Percentiles rank a stretch among this genome's conserved stretches.
Evolutionary conservation across 2,329 filamentous ascomycete genomes (phyloP).

Genomic region (Cladophialophora bantiana): DNA sequence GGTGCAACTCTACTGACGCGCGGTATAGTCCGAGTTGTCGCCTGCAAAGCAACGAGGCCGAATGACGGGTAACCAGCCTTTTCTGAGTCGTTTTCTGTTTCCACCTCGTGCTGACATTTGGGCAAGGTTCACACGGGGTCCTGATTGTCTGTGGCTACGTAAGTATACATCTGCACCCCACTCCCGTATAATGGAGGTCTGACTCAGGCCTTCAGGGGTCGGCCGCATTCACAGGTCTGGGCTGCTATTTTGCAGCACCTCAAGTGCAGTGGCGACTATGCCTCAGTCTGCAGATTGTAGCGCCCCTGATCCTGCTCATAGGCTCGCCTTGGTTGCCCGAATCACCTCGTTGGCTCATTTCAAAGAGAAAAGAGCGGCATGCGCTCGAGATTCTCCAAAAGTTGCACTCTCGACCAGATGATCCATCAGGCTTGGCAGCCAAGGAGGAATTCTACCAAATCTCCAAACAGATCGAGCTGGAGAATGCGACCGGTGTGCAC

Average conservation of each 20-base stretch:
- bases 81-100: constrained; percentile 3
- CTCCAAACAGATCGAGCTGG: constrained; percentile 52
- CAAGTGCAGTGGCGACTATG: constrained; percentile 27
- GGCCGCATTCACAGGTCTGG: constrained; percentile 25
- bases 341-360: constrained; percentile 54
- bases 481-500: constrained; percentile 42
- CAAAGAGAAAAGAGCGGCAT: constrained; percentile 50
- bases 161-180: constrained; percentile 12
- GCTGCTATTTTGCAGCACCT: constrained; percentile 24
- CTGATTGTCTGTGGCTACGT: constrained; percentile 27
- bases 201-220: constrained; percentile 11
- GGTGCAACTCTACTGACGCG: constrained; percentile 15
- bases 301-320: constrained; percentile 50
- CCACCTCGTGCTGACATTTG: constrained; percentile 12
- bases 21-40: constrained; percentile 22
- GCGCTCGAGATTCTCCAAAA: constrained; percentile 49
- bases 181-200: neutral
- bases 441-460: constrained; percentile 54
- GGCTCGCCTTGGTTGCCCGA: constrained; percentile 49
- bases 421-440: constrained; percentile 48
- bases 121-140: constrained; percentile 21
- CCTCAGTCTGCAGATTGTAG: constrained; percentile 48
- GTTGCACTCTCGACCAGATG: constrained; percentile 52
- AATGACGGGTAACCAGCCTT: constrained; percentile 23
- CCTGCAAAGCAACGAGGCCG: constrained; percentile 29